phyloP scores from a whole-genome alignment of 2,329 filamentous ascomycete genomes.

The Curvularia verruculosa region DNA sequence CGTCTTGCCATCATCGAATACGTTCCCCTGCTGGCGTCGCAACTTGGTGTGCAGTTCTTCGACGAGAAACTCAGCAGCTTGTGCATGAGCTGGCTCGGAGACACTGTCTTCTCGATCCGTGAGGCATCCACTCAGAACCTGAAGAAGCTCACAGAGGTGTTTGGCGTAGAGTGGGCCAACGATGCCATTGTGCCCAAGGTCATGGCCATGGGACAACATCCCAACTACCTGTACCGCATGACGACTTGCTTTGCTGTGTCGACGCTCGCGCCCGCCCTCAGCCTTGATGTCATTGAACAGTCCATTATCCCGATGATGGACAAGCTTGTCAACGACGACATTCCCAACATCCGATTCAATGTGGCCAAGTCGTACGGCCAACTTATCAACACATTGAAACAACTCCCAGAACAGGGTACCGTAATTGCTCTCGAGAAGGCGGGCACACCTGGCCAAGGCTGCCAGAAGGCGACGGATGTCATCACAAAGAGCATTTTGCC shows the following conservation, averaged over 20 bases:
- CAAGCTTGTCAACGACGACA: constrained; percentile 90
- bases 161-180: constrained; percentile 96
- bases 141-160: constrained; percentile 98
- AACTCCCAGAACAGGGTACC: constrained; percentile 86
- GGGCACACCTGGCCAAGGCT: constrained; percentile 63
- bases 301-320: constrained; percentile 96
- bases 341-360: constrained; percentile 99
- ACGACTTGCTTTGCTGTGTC: constrained; percentile 99
- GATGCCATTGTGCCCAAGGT: constrained; percentile 98
- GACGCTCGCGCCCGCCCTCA: constrained; percentile 90
- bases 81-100: constrained; percentile 98
- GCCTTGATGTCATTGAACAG: constrained; percentile 87
- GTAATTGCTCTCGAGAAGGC: constrained; percentile 84
- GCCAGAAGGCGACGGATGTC: constrained; percentile 75
- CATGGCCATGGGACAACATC: constrained; percentile 96
- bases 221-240: constrained; percentile 99
- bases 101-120: constrained; percentile 97
- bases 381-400: constrained; percentile 88
- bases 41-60: constrained; percentile 96
- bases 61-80: constrained; percentile 94
- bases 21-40: constrained; percentile 92
- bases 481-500: constrained; percentile 87
- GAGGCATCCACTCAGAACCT: constrained; percentile 97
- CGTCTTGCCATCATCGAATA: constrained; percentile 99
- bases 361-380: constrained; percentile 96